Percentiles rank a stretch among this genome's conserved stretches.
Evolutionary conservation across 2,329 filamentous ascomycete species (phyloP).

Genomic region (Pezicula carpinea): DNA sequence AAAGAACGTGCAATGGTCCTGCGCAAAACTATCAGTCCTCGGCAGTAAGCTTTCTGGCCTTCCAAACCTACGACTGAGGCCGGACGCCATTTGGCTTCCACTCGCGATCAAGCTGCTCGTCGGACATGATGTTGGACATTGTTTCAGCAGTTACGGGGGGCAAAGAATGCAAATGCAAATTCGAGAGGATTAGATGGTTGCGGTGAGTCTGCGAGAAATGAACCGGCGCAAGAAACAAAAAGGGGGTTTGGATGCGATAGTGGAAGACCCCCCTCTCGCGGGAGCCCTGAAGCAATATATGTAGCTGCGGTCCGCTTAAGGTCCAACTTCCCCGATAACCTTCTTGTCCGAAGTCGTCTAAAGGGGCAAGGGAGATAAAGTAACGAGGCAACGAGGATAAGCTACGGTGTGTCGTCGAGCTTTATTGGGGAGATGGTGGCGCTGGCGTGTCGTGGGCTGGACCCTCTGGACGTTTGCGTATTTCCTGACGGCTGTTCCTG

Average conservation of each 20-base stretch:
- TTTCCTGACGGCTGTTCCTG: neutral
- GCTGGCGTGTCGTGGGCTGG: too few species aligned
- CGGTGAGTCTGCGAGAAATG: neutral
- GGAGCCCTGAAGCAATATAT: neutral
- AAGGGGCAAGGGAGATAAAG: neutral
- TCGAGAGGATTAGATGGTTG: neutral
- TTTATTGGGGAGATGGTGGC: neutral
- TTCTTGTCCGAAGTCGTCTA: neutral
- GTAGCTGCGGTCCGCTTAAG: neutral
- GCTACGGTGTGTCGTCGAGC: neutral
- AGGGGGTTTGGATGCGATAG: neutral
- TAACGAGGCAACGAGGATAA: neutral
- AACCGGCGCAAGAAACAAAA: too few species aligned
- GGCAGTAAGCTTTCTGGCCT: neutral
- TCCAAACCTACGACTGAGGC: constrained; percentile 71
- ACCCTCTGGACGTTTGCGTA: neutral
- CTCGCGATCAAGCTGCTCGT: constrained; percentile 68
- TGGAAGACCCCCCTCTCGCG: neutral
- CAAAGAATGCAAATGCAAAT: neutral
- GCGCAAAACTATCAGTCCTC: constrained; percentile 15
- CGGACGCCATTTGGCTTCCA: constrained; percentile 75
- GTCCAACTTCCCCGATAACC: too few species aligned
- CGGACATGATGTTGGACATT: constrained; percentile 35
- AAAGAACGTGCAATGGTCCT: constrained; percentile 88
- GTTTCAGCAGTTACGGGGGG: neutral